Evolutionary conservation across 2,329 filamentous ascomycete species (phyloP), one percentile per base, ranked within the genome.

Genomic region (Teratosphaeria nubilosa): DNA sequence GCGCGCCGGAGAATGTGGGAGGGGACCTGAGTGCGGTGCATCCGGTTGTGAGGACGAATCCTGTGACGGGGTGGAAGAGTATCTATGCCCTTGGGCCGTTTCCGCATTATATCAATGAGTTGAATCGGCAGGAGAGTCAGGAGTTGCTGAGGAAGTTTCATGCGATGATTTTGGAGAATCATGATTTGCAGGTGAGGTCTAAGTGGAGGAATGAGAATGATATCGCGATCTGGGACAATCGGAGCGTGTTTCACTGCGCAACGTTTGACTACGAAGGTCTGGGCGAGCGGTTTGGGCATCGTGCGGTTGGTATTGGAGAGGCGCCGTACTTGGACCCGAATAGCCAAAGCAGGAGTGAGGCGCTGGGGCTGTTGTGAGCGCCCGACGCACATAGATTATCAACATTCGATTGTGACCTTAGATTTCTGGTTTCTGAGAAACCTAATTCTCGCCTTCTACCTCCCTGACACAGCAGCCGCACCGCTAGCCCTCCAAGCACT

Each of bases 401-500:
- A 54, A 30, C 27, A 5, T 30, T 30, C 7, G 27, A 30, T 30
- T 41, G 34, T 41, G 13, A 16, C 16, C 5, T 11, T 41, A n/a
- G 34, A 14, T 16, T 2, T 5, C 16, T 11, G 11, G 5, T 16
- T 5, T 1, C 16, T 16, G 34, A 41, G 34, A 41, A 41, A 41
- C 5, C 34, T 7, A 30, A 30, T 30, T 7, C 27, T 16, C 34
- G 10, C 10, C 34, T 37, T 41, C n/a, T 48, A 20, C 20, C n/a
- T 20, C n/a, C n/a, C 41, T 20, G 41, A 48, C n/a, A 48, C 41
- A 53, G 25, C 51, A 53, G 31, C 68, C 30, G 91, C 94, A 31
- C 92, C 92, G 68, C 89, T 94, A 11, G 86, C 86, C 78, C 86
- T 92, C 94, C 94, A 97, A 5, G 91, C 91, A 70, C 90, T 95